phyloP scores from a whole-genome alignment of 768 basidiomycete genomes.

The Collybia mongolica region DNA sequence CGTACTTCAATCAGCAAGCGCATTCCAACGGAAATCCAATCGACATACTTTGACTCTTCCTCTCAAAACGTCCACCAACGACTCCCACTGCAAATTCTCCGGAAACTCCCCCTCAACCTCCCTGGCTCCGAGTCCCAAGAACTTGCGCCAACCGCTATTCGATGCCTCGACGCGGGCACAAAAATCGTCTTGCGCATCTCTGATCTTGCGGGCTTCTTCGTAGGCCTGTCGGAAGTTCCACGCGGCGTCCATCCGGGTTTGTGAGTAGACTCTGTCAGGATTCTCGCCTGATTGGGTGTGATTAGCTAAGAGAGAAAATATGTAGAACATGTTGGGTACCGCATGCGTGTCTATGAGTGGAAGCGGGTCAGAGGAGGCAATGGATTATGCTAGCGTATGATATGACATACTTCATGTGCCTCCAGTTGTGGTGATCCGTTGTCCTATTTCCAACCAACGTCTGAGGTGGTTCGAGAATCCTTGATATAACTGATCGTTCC shows the following conservation, averaged over 20 bases:
- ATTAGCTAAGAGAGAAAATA: background rate
- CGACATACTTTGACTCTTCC: constrained; percentile 67
- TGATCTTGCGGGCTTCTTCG: constrained; percentile 63
- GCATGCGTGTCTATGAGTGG: constrained; percentile 57
- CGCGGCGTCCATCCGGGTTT: constrained; percentile 58
- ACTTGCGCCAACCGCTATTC: constrained; percentile 10
- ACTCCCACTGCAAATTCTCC: constrained; percentile 67
- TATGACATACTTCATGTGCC: constrained; percentile 69
- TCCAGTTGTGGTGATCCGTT: constrained; percentile 48
- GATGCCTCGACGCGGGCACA: constrained; percentile 47
- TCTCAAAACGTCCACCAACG: constrained; percentile 66
- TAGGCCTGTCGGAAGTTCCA: constrained; percentile 77
- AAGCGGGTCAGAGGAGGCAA: background rate
- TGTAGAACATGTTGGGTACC: constrained; percentile 26
- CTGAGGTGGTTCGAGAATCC: constrained; percentile 75
- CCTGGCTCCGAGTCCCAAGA: background rate
- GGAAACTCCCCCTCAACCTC: constrained; percentile 51
- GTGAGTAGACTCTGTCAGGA: constrained; percentile 42
- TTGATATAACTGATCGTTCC: constrained; percentile 65
- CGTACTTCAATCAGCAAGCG: background rate
- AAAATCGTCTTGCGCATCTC: constrained; percentile 65
- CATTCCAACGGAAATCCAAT: background rate
- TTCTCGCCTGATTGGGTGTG: constrained; percentile 48
- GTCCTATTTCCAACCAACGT: constrained; percentile 38
- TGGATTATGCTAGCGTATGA: background rate